Base-by-base conservation (phyloP, 345 rosid genomes). In the Microthlaspi erraticum region DNA sequence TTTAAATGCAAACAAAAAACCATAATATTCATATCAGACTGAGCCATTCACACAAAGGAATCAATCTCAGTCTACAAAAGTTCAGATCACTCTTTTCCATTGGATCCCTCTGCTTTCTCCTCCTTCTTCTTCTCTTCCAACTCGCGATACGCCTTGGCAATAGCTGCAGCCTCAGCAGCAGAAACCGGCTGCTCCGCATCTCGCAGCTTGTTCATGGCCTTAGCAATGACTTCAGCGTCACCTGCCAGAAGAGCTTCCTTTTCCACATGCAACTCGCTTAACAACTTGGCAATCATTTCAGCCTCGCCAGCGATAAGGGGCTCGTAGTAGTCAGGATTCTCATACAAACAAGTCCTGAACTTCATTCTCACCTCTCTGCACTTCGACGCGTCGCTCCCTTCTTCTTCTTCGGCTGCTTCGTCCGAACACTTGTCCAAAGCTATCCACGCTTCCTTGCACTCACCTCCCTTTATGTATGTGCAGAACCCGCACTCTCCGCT, bases 291-390 rank as follows among this genome's bases (percentile, higher is more conserved):
- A 42, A 31, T 8, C 1, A 0, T 6, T 2, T 1, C 8, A 41
- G 61, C 71, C 8, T 66, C 42, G 17, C 0, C 4, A 66, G 32
- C 10, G 53, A 66, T 5, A 39, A 53, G 0, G 0, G 60, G 61
- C 60, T 29, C 71, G 39, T 66, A 66, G 51, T 66, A 29, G 9
- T 11, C 23, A 50, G 2, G 17, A 29, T 66, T 51, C 1, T 66
- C 70, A 14, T 5, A 23, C 49, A 9, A n/a, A 51, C 70, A 65
- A 6, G 38, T 52, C 38, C 10, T 65, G 49, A 51, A 64, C 23
- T 5, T 50, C 5, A 5, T 13, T 20, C 59, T 38, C 1, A 29
- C 11, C 49, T 65, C 70, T 1, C 10, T 51, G 20, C 48, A 65
- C 8, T 8, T 65, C 6, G 7, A 3, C 0, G 2, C 14, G 6